These are phyloP conservation scores for Vigna mungo DNA, from an alignment of 306 rosid species.

Conservation along the genomic window DNA sequence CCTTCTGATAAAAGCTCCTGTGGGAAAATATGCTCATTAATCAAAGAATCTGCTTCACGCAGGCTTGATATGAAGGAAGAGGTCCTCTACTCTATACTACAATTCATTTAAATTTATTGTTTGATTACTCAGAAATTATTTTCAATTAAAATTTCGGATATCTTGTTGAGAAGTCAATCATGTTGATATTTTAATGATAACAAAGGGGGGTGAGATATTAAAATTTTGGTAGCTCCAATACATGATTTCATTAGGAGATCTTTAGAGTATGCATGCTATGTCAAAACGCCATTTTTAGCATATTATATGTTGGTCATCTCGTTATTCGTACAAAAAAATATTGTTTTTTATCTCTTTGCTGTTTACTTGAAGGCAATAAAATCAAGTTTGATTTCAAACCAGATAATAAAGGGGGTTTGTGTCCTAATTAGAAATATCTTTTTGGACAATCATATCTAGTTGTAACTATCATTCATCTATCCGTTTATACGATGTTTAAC, in stretches of 20 bases:
- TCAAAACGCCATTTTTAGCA: neutral
- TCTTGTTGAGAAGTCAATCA: conserved; percentile 22
- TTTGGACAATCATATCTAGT: conserved; percentile 3
- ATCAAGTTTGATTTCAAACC: neutral
- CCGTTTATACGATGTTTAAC: neutral
- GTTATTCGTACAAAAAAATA: neutral
- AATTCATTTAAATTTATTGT: conserved; percentile 41
- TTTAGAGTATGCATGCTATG: conserved; percentile 30
- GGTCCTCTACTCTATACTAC: conserved; percentile 60
- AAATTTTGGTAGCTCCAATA: conserved; percentile 18
- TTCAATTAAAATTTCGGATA: conserved; percentile 24
- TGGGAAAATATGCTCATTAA: conserved; percentile 71
- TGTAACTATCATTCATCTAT: conserved; percentile 5
- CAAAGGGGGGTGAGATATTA: neutral
- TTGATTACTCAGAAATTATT: conserved; percentile 24
- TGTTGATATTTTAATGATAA: conserved; percentile 31
- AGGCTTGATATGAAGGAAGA: conserved; percentile 94
- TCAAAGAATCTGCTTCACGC: conserved; percentile 87
- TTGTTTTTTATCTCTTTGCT: conserved; percentile 21
- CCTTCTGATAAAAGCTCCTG: conserved; percentile 52
- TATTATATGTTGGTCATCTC: conserved; percentile 11
- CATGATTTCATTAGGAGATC: neutral
- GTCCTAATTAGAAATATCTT: neutral
- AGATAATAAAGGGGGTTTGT: conserved; percentile 13
- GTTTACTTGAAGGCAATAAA: no score